Evolutionary conservation across 768 basidiomycete genomes (phyloP).

Genomic region (Butyriboletus loyo): DNA sequence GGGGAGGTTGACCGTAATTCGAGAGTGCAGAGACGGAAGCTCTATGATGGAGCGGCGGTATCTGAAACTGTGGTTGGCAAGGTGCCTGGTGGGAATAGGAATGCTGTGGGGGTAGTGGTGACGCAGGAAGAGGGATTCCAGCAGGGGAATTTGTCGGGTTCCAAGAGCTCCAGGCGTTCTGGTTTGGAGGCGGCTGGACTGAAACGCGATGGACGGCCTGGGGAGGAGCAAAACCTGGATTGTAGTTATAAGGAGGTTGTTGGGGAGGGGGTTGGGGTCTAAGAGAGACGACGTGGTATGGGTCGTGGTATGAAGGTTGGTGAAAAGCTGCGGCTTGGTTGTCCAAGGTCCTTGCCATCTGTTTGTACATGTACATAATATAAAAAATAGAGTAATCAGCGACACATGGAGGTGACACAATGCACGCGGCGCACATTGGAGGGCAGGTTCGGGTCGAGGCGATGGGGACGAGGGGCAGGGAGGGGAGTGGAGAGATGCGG

Average conservation of each 20-base stretch:
- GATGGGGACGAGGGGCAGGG: conserved; percentile 67
- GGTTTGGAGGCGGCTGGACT: conserved; percentile 22
- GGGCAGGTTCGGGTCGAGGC: conserved; percentile 56
- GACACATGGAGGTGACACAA: conserved; percentile 8
- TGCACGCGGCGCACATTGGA: conserved; percentile 51
- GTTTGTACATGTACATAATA: conserved; percentile 30
- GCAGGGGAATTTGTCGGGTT: conserved; percentile 10
- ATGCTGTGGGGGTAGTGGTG: conserved; percentile 22
- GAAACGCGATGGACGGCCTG: conserved; percentile 16
- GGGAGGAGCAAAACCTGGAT: conserved; percentile 14
- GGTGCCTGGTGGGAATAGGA: conserved; percentile 13
- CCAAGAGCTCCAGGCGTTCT: conserved; percentile 22
- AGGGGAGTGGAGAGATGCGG: conserved; percentile 46
- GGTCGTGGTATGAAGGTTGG: conserved; percentile 22
- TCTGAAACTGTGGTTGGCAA: conserved; percentile 20
- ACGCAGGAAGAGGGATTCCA: conserved; percentile 17
- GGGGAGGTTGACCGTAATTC: conserved; percentile 25
- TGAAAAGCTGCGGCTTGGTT: conserved; percentile 36
- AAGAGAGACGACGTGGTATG: conserved; percentile 21
- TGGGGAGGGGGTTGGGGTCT: conserved; percentile 23
- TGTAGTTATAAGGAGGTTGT: conserved; percentile 14
- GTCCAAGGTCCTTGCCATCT: conserved; percentile 68
- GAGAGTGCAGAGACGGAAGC: conserved; percentile 19
- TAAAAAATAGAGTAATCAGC: conserved; percentile 18
- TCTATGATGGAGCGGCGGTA: conserved; percentile 23